Evolutionary conservation across 2,329 filamentous ascomycete species (phyloP), one percentile per base, ranked within the genome.

Genomic region (Graphilbum ipis-grandicollis): DNA sequence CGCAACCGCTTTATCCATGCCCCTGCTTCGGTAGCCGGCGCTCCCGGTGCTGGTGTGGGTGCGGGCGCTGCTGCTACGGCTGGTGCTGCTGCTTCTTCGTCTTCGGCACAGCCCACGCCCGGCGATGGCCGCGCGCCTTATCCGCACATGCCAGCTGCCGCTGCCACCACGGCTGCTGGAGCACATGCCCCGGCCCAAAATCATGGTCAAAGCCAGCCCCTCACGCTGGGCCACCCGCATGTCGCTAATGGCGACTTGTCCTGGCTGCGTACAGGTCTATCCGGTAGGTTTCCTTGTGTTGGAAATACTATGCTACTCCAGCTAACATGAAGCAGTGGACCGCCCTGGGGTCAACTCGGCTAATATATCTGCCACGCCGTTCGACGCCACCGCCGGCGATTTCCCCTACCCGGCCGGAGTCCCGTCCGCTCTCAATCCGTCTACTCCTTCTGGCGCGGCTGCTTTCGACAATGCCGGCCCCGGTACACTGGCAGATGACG

Each of bases 1-100:
- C 71, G 80, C 37, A 75, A 76, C 46, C 70, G 79, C 7, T 83
- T 90, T 47, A 84, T 73, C 52, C 80, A 65, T 56, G 77, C 58
- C 44, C 68, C 71, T 6, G 62, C 63, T 5, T 57, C 61, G 41
- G 21, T 21, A 12, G 19, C 22, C 25, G 31, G 22, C 23, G 9
- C 17, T 9, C 15, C 33, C 14, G 32, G 18, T 8, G 18, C n/a
- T 29, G 28, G 8, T 29, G 28, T 7, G 9, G 9, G 8, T 29
- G 28, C 28, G 9, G 28, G 9, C 14, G 28, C 28, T 14, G 9
- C 28, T 10, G 9, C 9, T 29, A 6, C 6, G 14, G 28, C 28
- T 29, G 8, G 23, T 25, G 23, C 23, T 12, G 23, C 23, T 12
- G 23, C 23, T 25, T 7, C 23, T 25, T 25, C 26, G 12, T 12